These are phyloP conservation scores for Jaminaea rosea DNA, from an alignment of 1,284 basidiomycete species.

Conservation along the genomic window DNA sequence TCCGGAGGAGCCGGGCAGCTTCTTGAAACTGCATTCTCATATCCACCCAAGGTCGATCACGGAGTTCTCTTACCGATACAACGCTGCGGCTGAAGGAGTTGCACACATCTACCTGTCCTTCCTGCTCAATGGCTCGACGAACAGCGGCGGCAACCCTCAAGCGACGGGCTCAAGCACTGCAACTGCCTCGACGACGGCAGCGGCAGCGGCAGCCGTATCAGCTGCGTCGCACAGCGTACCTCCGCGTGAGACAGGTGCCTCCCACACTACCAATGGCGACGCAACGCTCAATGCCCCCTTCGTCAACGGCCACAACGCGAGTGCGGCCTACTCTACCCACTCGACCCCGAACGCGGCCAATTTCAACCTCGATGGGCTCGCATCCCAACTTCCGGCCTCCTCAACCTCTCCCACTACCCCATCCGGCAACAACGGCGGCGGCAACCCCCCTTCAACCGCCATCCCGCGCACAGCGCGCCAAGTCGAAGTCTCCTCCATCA, in stretches of 20 bases:
- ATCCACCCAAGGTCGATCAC: slow-evolving; percentile 87
- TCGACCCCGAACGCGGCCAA: not conserved
- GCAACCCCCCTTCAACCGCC: not conserved
- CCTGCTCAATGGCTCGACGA: slow-evolving; percentile 59
- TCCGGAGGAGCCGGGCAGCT: slow-evolving; percentile 68
- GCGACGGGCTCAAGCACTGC: not conserved
- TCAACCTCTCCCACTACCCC: no score
- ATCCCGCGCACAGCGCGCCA: slow-evolving; percentile 1
- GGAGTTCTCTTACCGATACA: slow-evolving; percentile 91
- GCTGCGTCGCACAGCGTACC: not conserved
- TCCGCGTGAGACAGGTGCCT: no score
- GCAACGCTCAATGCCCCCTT: no score
- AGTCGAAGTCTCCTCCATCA: slow-evolving; percentile 23
- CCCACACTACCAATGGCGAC: not conserved
- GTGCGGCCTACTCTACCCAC: not conserved
- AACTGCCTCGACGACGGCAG: not conserved
- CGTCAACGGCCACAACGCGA: not conserved
- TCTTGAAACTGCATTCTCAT: slow-evolving; percentile 72
- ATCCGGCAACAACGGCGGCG: not conserved
- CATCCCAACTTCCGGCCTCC: no score
- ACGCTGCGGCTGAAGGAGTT: not conserved
- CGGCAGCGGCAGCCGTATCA: not conserved
- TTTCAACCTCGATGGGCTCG: not conserved
- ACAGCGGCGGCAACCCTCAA: no score
- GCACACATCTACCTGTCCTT: slow-evolving; percentile 89